A percentile compares a stretch with the other conserved stretches of the same genome.
phyloP scores from a whole-genome alignment of 2,329 filamentous ascomycete genomes.

The Trichoderma harzianum region DNA sequence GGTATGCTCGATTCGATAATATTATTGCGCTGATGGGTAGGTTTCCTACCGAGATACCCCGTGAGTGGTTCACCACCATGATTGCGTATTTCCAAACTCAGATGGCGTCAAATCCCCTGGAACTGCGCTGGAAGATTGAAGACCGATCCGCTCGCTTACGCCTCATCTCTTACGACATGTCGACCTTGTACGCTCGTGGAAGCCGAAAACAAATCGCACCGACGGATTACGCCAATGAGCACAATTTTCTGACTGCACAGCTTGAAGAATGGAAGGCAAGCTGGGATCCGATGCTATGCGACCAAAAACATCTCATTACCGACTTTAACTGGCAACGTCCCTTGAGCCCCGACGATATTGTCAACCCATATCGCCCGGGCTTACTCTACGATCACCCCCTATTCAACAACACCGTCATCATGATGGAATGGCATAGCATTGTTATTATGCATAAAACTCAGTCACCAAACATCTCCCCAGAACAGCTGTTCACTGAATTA shows the following conservation, averaged over 20 bases:
- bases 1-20: conserved; percentile 88
- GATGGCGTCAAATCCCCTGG: conserved; percentile 55
- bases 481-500: conserved; percentile 51
- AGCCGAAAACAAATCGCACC: conserved; percentile 60
- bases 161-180: conserved; percentile 75
- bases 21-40: conserved; percentile 80
- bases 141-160: conserved; percentile 63
- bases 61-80: conserved; percentile 72
- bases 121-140: conserved; percentile 64
- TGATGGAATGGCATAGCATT: conserved; percentile 74
- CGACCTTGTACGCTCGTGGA: conserved; percentile 69
- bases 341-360: conserved; percentile 60
- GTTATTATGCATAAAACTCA: conserved; percentile 79
- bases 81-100: conserved; percentile 62
- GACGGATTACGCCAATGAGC: conserved; percentile 63
- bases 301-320: conserved; percentile 60
- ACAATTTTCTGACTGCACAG: conserved; percentile 48
- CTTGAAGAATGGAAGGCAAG: conserved; percentile 51
- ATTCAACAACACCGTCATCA: conserved; percentile 71
- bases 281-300: conserved; percentile 60
- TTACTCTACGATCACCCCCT: conserved; percentile 67
- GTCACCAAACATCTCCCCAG: conserved; percentile 55
- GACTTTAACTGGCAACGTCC: conserved; percentile 56
- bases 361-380: conserved; percentile 68
- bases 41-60: conserved; percentile 67